Evolutionary conservation across 2,329 filamentous ascomycete species (phyloP), one percentile per base, ranked within the genome.

Genomic region (Metarhizium guizhouense): DNA sequence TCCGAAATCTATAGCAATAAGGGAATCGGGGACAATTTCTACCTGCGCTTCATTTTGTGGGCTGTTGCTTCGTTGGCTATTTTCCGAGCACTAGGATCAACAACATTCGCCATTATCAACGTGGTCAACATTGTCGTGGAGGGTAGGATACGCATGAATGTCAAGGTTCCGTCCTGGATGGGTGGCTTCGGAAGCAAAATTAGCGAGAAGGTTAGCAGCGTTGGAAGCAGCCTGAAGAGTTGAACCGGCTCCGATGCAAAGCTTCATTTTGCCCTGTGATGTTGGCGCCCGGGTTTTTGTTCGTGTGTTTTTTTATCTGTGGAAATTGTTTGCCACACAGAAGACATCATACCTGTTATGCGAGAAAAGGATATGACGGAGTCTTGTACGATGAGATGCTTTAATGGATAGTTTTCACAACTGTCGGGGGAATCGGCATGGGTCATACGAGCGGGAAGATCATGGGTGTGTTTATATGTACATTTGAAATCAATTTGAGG

Each of bases 41-140:
- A 99, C 70, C 81, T 99, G 47, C 87, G 85, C 40, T 94, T 97
- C 72, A 90, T 99, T 67, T 80, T 99, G 25, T 99, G 94, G 94
- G 77, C 82, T 34, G 94, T 99, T 14, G 94, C 94, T 0, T 80
- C 81, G 0, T 74, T 99, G 30, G 94, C 95, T 1, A 75, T 94
- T 6, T 96, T 99, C 79, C 84, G 94, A 60, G 92, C 90, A 1
- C 70, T 96, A 2, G 94, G 94, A 0, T 87, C 82, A 10, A 85
- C 85, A 0, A 82, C 89, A 0, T 99, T 95, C 73, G 85, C 89
- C 2, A 70, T 96, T 57, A 85, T 97, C 65, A 93, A 95, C 67
- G 75, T 86, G 38, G 74, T 99, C 55, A 93, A 95, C 67, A 86
- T 85, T 66, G 77, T 95, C 42, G 90, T 94, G 42, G 93, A 99